Conservation (phyloP, 176 grass and related monocot genomes). For the Guadua angustifolia region DNA sequence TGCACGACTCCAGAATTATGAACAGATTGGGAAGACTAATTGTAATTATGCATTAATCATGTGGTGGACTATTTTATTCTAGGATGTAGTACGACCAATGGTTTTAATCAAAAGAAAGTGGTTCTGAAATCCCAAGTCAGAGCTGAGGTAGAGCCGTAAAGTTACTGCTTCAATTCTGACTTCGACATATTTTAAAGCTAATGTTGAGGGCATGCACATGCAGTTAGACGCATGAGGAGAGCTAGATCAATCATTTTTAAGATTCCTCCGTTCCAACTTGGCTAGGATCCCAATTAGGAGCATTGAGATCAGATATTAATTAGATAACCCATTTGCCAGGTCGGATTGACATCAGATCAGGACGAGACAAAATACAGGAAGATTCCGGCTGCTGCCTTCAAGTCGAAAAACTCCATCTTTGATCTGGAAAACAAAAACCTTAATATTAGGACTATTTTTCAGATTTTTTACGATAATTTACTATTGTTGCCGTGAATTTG, state of each 20-base stretch:
- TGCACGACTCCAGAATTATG: not conserved
- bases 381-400: conserved; percentile 7
- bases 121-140: conserved; percentile 34
- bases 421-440: not conserved
- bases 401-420: not conserved
- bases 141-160: not conserved
- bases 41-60: conserved; percentile 25
- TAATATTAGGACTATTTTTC: not conserved
- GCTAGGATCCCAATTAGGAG: not conserved
- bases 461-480: not conserved
- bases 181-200: conserved; percentile 24
- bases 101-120: not conserved
- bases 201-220: not conserved
- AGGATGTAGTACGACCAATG: not conserved
- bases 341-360: conserved; percentile 1
- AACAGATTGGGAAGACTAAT: not conserved
- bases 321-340: not conserved
- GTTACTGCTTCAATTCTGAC: conserved; percentile 24
- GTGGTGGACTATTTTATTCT: not conserved
- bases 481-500: not conserved
- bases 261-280: conserved; percentile 1
- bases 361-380: not conserved
- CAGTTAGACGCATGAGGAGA: not conserved
- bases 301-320: not conserved
- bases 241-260: conserved; percentile 4